A percentile compares a stretch with the other conserved stretches of the same genome.
These are phyloP conservation scores for Cydonia oblonga DNA, from an alignment of 331 rosid species.

Conservation along the genomic window DNA sequence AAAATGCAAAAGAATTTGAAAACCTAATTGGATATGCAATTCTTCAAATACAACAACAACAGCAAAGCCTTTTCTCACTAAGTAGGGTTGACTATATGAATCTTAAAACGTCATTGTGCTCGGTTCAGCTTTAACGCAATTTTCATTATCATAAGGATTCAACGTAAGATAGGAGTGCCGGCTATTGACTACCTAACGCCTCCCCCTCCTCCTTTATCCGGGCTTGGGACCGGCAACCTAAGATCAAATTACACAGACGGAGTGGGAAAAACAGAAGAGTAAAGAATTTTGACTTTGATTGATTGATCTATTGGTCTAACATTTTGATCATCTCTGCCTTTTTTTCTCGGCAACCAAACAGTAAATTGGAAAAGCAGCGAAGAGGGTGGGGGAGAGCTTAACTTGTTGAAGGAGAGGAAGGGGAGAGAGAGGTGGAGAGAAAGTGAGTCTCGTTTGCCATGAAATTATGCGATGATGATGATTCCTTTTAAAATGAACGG, in stretches of 20 bases:
- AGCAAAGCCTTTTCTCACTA: no score
- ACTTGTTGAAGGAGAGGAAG: constrained; percentile 11
- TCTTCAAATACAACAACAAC: no score
- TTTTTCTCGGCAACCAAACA: constrained; percentile 8
- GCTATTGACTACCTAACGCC: no score
- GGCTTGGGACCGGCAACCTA: no score
- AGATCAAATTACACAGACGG: no score
- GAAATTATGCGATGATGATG: not conserved
- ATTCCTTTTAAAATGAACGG: no score
- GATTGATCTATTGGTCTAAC: not conserved
- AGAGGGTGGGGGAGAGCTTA: not conserved
- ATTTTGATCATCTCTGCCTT: not conserved
- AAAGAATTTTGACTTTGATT: not conserved
- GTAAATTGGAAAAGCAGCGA: not conserved
- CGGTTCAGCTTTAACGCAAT: no score
- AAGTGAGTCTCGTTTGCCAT: constrained; percentile 20
- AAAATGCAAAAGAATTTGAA: not conserved
- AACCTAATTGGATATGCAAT: not conserved
- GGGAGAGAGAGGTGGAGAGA: not conserved
- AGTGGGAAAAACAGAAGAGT: not conserved
- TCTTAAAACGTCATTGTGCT: no score
- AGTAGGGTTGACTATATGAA: no score
- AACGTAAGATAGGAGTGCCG: no score
- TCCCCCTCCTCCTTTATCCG: no score
- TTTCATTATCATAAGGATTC: no score